phyloP scores from a whole-genome alignment of 257 asterid species.

The Forsythia suspensa region DNA sequence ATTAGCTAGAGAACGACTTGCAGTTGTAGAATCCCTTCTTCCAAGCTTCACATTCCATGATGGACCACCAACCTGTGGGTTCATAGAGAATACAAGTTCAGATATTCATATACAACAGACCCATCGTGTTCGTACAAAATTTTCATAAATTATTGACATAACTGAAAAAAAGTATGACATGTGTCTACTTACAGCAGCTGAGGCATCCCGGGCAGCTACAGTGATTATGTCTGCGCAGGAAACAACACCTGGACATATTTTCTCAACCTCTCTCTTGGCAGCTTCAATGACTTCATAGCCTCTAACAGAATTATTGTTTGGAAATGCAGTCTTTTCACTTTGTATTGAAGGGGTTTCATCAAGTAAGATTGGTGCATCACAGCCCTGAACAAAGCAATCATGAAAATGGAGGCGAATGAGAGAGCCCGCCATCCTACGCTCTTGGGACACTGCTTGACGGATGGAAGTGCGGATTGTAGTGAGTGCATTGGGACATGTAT shows the following conservation, averaged over 20 bases:
- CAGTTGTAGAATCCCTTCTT: slow-evolving; percentile 29
- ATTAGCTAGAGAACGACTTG: slow-evolving; percentile 20
- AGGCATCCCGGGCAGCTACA: slow-evolving; percentile 24
- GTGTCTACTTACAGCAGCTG: slow-evolving; percentile 12
- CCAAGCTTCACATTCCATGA: slow-evolving; percentile 33
- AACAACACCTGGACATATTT: slow-evolving; percentile 23
- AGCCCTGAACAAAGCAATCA: slow-evolving; percentile 21
- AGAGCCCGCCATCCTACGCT: slow-evolving; percentile 5
- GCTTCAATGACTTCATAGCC: slow-evolving; percentile 21
- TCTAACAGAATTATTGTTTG: slow-evolving; percentile 10
- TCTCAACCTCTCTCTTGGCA: slow-evolving; percentile 13
- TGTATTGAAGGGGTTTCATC: slow-evolving; percentile 19
- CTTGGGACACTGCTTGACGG: not conserved
- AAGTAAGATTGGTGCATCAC: slow-evolving; percentile 26
- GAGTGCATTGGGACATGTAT: slow-evolving; percentile 13
- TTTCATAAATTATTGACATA: not conserved
- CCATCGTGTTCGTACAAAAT: not conserved
- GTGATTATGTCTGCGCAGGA: slow-evolving; percentile 28
- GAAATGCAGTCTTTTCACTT: slow-evolving; percentile 13
- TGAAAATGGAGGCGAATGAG: slow-evolving; percentile 19
- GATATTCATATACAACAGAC: not conserved
- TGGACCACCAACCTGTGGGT: slow-evolving; percentile 28
- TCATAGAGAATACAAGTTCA: not conserved
- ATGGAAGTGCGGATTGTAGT: not conserved
- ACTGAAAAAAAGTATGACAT: not conserved